Base-by-base conservation (phyloP, 129 eudicot genomes). In the Erigeron canadensis region DNA sequence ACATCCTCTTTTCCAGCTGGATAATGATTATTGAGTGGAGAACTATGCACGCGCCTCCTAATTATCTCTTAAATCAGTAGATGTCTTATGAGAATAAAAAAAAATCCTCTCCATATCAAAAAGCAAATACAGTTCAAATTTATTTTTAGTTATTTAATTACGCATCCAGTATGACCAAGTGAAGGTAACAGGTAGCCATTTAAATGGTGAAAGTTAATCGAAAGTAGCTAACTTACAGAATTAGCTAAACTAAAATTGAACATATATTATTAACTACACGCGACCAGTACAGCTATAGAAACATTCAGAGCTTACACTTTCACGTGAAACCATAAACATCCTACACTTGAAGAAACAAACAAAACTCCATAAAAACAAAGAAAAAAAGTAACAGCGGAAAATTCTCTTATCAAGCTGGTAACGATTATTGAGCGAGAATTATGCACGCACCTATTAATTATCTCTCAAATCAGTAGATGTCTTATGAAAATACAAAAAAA, bases 311-410 rank as follows among this genome's bases (percentile, higher is more conserved):
- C 71, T 21, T 43, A 50, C 63, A 9, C 63, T 66, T 55, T 8
- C 67, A 66, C 68, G 34, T 75, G 51, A 50, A 67, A 58, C 69
- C 59, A 54, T 67, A 66, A 75, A 57, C 80, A 44, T 16, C 68
- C 9, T 65, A 75, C 55, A 5, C 48, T 16, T 55, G 73, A 23
- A 54, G 48, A 65, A 75, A 57, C 47, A 10, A 47, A 53, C 64
- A 74, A n/a, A 76, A 42, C 41, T 74, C 28, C 5, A 34, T 21
- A 63, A 74, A 50, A 15, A n/a, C n/a, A 62, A 48, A 37, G 38
- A 16, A 18, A 61, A n/a, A 61, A 34, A 63, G 34, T 28, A 28
- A 63, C 41, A 73, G 62, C 54, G n/a, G 38, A 10, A 9, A 6
- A 10, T 50, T 23, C 78, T 51, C 62, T 50, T 50, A 63, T 63